phyloP scores from a whole-genome alignment of 2,329 filamentous ascomycete species.

The Trichoderma sp. region DNA sequence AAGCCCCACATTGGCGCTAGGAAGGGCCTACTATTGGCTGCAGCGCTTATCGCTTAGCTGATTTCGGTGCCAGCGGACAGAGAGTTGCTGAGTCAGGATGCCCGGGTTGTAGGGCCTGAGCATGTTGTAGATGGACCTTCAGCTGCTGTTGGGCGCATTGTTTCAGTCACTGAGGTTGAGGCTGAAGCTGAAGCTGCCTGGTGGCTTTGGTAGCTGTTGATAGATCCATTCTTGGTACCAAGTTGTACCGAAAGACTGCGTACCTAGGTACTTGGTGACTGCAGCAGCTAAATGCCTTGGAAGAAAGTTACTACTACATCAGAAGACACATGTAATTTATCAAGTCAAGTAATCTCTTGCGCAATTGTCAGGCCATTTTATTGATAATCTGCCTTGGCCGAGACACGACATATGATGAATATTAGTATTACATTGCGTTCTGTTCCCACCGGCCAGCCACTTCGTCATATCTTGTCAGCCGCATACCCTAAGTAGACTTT shows the following conservation, averaged over 20 bases:
- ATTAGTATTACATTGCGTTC: neutral
- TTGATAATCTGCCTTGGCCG: neutral
- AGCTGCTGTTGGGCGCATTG: neutral
- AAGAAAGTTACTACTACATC: neutral
- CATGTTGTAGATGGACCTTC: neutral
- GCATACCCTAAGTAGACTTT: neutral
- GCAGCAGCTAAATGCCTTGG: neutral
- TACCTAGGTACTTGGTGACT: no score
- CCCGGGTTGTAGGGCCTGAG: neutral
- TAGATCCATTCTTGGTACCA: neutral
- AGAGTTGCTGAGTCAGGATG: constrained; percentile 18
- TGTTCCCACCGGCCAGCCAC: neutral
- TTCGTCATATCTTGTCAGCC: constrained; percentile 1
- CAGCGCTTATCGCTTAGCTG: constrained; percentile 31
- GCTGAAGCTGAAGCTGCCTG: neutral
- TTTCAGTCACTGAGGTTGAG: neutral
- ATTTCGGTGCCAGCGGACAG: neutral
- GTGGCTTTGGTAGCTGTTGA: neutral
- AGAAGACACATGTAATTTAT: neutral
- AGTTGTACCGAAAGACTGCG: neutral
- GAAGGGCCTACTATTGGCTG: constrained; percentile 29
- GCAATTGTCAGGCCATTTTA: neutral
- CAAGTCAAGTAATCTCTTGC: neutral
- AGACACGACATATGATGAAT: neutral
- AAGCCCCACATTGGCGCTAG: constrained; percentile 7